A percentile compares a stretch with the other conserved stretches of the same genome.
Evolutionary conservation across 306 rosid genomes (phyloP).

Genomic region (Luffa acutangula): DNA sequence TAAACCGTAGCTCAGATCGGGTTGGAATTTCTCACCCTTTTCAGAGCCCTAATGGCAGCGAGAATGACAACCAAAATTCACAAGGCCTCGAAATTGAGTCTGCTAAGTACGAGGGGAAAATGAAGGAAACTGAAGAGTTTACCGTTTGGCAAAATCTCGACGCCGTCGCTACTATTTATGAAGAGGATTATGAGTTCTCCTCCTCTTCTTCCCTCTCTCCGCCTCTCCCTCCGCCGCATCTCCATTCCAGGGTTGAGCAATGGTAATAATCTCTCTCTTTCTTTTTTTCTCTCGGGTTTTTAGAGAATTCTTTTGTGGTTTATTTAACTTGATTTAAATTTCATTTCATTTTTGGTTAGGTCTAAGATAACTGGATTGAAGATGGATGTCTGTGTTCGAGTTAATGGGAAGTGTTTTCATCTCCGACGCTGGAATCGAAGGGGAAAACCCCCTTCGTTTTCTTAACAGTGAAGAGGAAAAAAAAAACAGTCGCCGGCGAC

Average conservation of each 20-base stretch:
- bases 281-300: background rate
- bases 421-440: no score
- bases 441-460: no score
- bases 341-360: conserved; percentile 23
- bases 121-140: background rate
- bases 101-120: background rate
- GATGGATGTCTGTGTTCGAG: conserved; percentile 45
- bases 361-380: conserved; percentile 28
- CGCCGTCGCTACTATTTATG: conserved; percentile 66
- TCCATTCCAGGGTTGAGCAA: conserved; percentile 39
- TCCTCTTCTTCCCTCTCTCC: conserved; percentile 61
- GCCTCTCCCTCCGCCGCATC: conserved; percentile 40
- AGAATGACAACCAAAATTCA: background rate
- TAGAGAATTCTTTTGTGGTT: no score
- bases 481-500: no score
- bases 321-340: background rate
- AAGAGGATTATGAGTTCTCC: conserved; percentile 55
- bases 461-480: no score
- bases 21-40: background rate
- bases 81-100: background rate
- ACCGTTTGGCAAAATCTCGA: conserved; percentile 41
- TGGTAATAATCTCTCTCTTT: conserved; percentile 37
- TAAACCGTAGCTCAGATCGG: background rate
- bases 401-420: conserved; percentile 58
- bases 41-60: background rate